phyloP scores from a whole-genome alignment of 441 rosid species.

The Gossypium aridum region DNA sequence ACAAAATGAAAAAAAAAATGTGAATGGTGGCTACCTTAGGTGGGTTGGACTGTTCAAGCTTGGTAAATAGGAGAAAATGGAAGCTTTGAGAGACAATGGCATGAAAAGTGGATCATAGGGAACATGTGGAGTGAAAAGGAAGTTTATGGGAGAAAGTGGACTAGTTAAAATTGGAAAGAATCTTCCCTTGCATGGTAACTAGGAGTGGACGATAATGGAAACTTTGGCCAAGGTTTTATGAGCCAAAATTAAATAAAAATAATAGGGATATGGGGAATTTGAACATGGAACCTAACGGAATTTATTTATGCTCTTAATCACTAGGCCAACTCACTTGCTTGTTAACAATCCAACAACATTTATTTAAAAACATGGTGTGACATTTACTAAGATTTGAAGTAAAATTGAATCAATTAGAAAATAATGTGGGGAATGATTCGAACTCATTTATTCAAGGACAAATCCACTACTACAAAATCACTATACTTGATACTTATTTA shows the following conservation, averaged over 20 bases:
- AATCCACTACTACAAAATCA: too few species aligned
- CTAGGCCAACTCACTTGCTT: background rate
- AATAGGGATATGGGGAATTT: background rate
- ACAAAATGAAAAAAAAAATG: too few species aligned
- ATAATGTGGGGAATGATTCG: too few species aligned
- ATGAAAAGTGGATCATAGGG: background rate
- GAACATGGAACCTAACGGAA: background rate
- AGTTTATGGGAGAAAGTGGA: background rate
- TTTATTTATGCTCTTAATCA: background rate
- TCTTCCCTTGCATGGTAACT: background rate
- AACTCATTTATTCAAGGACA: too few species aligned
- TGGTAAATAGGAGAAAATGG: background rate
- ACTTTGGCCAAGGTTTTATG: background rate
- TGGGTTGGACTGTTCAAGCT: background rate
- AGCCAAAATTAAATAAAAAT: background rate
- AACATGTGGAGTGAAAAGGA: background rate
- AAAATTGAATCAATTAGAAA: too few species aligned
- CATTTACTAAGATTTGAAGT: too few species aligned
- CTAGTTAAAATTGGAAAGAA: background rate
- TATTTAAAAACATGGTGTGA: too few species aligned
- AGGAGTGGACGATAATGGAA: background rate
- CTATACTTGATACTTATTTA: too few species aligned
- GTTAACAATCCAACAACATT: too few species aligned
- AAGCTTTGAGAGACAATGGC: background rate
- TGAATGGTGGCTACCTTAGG: background rate